Evolutionary conservation across 345 rosid genomes (phyloP).

Genomic region (Dimocarpus longan): DNA sequence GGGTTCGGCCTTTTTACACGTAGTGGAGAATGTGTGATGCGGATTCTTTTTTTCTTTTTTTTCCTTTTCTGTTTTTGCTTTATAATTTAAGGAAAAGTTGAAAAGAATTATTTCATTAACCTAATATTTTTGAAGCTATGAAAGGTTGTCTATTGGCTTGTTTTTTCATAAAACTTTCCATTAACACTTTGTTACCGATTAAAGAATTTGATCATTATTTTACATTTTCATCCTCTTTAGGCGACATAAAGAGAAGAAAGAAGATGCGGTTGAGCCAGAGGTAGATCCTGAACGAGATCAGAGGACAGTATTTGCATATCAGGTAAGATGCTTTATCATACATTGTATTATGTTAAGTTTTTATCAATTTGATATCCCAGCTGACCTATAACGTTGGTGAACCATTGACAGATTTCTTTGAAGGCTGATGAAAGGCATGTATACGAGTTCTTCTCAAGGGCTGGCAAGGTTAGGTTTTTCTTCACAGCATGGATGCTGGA

Average conservation of each 20-base stretch:
- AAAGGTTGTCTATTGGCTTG: conserved; percentile 6
- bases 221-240: conserved; percentile 47
- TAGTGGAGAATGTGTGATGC: conserved; percentile 51
- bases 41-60: conserved; percentile 23
- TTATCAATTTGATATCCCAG: background rate
- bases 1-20: conserved; percentile 60
- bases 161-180: conserved; percentile 13
- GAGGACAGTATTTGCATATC: conserved; percentile 98
- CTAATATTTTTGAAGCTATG: conserved; percentile 4
- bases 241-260: conserved; percentile 78
- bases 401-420: conserved; percentile 64
- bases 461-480: conserved; percentile 81
- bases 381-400: conserved; percentile 15
- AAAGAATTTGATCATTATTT: conserved; percentile 11
- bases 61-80: conserved; percentile 1
- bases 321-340: conserved; percentile 47
- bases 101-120: conserved; percentile 26
- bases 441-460: conserved; percentile 92
- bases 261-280: conserved; percentile 77
- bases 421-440: conserved; percentile 95
- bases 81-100: conserved; percentile 9
- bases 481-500: conserved; percentile 7
- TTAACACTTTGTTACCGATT: background rate
- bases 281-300: conserved; percentile 99
- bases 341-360: conserved; percentile 9